These are phyloP conservation scores for Thelonectria discophora DNA, from an alignment of 2,329 filamentous ascomycete genomes.

Conservation along the genomic window DNA sequence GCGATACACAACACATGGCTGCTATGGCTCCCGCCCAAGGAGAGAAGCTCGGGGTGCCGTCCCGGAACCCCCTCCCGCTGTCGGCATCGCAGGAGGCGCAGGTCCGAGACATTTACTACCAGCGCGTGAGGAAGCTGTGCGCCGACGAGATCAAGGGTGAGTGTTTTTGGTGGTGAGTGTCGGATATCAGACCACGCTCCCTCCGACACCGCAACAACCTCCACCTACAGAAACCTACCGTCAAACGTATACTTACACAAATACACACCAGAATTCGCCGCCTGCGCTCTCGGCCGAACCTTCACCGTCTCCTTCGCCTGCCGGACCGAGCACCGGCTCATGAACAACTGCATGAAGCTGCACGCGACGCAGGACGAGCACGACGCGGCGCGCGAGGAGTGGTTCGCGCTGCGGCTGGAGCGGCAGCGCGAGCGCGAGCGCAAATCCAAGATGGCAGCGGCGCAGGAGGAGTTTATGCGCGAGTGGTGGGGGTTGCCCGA, in stretches of 20 bases:
- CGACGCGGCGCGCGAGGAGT: slow-evolving; percentile 90
- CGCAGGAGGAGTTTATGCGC: slow-evolving; percentile 71
- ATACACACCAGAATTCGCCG: slow-evolving; percentile 77
- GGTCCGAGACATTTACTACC: slow-evolving; percentile 82
- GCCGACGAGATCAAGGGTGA: slow-evolving; percentile 80
- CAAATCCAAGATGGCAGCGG: slow-evolving; percentile 65
- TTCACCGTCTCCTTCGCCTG: slow-evolving; percentile 90
- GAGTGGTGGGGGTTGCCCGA: slow-evolving; percentile 74
- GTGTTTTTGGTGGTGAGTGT: slow-evolving; percentile 20
- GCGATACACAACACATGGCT: slow-evolving; percentile 36
- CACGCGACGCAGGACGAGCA: slow-evolving; percentile 86
- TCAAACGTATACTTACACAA: slow-evolving; percentile 6
- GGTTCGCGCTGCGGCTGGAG: slow-evolving; percentile 83
- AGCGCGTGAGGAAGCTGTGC: slow-evolving; percentile 79
- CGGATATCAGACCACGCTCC: not conserved
- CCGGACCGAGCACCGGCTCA: slow-evolving; percentile 77
- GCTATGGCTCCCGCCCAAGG: slow-evolving; percentile 50
- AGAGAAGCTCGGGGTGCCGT: slow-evolving; percentile 59
- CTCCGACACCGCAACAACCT: no score
- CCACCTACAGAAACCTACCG: no score
- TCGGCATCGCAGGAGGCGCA: slow-evolving; percentile 84
- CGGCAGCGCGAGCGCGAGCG: slow-evolving; percentile 73
- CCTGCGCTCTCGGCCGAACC: slow-evolving; percentile 86
- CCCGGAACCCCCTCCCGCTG: slow-evolving; percentile 82
- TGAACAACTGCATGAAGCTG: slow-evolving; percentile 93